phyloP scores from a whole-genome alignment of 108 stramenopile species.

The Nannochloropsis gaditana region DNA sequence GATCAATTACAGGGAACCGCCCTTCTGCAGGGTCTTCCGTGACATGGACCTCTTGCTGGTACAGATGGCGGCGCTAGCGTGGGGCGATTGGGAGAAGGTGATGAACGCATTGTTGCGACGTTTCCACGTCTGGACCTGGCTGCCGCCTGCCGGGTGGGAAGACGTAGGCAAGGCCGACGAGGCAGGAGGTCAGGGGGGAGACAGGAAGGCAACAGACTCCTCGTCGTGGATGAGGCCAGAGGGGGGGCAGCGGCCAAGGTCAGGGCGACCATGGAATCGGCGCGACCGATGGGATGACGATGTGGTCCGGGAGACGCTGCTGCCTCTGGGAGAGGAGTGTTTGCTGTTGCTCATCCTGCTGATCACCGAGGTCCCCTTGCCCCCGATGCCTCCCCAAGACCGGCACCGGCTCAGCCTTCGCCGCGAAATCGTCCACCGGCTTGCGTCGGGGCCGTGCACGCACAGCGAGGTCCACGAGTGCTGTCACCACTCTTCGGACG shows the following conservation, averaged over 20 bases:
- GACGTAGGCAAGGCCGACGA: not conserved
- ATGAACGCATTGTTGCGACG: constrained; percentile 50
- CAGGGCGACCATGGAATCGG: not conserved
- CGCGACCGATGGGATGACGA: not conserved
- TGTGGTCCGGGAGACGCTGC: constrained; percentile 24
- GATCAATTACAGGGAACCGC: constrained; percentile 78
- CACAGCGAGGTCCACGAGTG: constrained; percentile 69
- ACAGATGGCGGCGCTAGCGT: constrained; percentile 37
- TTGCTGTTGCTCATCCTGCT: constrained; percentile 39
- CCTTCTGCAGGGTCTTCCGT: constrained; percentile 77
- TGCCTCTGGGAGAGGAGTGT: constrained; percentile 39
- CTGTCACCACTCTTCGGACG: constrained; percentile 27
- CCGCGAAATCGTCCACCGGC: constrained; percentile 77
- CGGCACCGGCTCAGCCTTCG: constrained; percentile 53
- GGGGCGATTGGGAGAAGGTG: constrained; percentile 32
- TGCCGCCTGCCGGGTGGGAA: not conserved
- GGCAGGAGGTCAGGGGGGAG: not conserved
- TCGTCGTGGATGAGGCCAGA: not conserved
- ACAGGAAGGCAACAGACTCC: not conserved
- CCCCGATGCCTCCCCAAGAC: constrained; percentile 24
- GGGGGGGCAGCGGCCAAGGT: not conserved
- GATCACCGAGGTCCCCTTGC: constrained; percentile 38
- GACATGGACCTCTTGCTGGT: constrained; percentile 69
- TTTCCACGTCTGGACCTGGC: constrained; percentile 15
- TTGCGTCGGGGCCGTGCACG: constrained; percentile 76